Percentiles rank a stretch among this genome's conserved stretches.
Evolutionary conservation across 768 basidiomycete species (phyloP).

Genomic region (Podaxis sp.): DNA sequence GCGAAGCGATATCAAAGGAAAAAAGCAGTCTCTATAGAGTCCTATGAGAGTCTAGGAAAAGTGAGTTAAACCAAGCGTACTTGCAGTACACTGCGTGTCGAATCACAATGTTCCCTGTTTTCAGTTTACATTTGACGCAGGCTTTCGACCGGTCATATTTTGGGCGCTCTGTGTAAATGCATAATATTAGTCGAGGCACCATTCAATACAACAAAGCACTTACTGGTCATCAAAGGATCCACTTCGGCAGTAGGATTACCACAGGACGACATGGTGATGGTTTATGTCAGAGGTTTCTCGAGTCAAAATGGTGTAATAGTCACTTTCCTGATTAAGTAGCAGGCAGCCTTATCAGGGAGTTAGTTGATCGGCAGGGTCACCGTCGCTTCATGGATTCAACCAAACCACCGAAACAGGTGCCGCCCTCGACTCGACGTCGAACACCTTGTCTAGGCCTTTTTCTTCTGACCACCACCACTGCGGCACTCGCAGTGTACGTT

Average conservation of each 20-base stretch:
- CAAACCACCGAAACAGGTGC: background rate
- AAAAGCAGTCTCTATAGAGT: conserved; percentile 49
- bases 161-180: conserved; percentile 45
- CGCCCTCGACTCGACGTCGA: background rate
- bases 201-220: conserved; percentile 22
- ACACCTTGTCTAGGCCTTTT: background rate
- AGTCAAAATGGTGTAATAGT: background rate
- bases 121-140: conserved; percentile 76
- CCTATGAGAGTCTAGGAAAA: background rate
- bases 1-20: conserved; percentile 56
- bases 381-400: conserved; percentile 4
- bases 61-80: conserved; percentile 35
- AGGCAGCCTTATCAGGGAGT: background rate
- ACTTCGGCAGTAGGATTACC: conserved; percentile 60
- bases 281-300: background rate
- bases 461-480: background rate
- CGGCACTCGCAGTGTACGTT: background rate
- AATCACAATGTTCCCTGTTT: conserved; percentile 65
- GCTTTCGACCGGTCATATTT: conserved; percentile 65
- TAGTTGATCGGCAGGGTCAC: conserved; percentile 7
- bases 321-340: background rate
- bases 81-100: conserved; percentile 86
- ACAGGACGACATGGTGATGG: conserved; percentile 41
- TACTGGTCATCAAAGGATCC: conserved; percentile 69
- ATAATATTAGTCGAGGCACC: background rate